Conservation (phyloP, 2,329 filamentous ascomycete species). For the Nigrospora oryzae region DNA sequence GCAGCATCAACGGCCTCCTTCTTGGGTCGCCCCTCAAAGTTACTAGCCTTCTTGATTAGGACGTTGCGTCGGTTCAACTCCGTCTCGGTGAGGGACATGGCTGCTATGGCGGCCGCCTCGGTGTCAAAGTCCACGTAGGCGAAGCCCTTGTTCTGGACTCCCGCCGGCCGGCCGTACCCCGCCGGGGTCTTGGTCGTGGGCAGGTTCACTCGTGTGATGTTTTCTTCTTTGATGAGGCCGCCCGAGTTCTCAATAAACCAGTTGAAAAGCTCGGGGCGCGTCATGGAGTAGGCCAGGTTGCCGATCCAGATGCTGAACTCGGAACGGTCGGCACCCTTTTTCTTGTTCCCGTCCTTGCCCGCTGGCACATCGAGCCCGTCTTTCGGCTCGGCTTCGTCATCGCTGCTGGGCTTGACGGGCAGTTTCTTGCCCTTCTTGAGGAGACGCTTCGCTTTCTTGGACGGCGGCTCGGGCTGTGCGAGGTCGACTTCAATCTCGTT, state of each 20-base stretch:
- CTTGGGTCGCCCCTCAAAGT: constrained; percentile 80
- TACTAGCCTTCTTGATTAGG: constrained; percentile 88
- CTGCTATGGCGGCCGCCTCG: constrained; percentile 62
- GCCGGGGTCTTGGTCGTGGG: constrained; percentile 46
- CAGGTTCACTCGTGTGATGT: constrained; percentile 79
- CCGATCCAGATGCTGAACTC: constrained; percentile 91
- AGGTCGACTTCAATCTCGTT: constrained; percentile 86
- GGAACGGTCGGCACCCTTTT: constrained; percentile 52
- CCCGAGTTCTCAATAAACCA: constrained; percentile 72
- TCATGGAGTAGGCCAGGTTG: constrained; percentile 80
- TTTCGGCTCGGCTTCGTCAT: constrained; percentile 30
- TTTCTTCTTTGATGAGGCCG: constrained; percentile 54
- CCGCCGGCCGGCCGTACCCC: constrained; percentile 8
- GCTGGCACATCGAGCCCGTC: constrained; percentile 16
- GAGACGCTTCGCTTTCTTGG: constrained; percentile 84
- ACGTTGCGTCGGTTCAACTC: constrained; percentile 68
- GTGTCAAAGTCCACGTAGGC: constrained; percentile 89
- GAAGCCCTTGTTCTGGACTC: constrained; percentile 76
- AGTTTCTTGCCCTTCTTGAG: constrained; percentile 74
- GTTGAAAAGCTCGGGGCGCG: constrained; percentile 62
- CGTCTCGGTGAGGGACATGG: constrained; percentile 78
- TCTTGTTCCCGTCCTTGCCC: constrained; percentile 20
- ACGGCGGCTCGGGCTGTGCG: constrained; percentile 81
- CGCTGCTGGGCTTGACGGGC: constrained; percentile 33
- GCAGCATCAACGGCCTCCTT: constrained; percentile 36